These are phyloP conservation scores for Schoenoplectus triqueter DNA, from an alignment of 202 grass and related monocot species.

Conservation along the genomic window DNA sequence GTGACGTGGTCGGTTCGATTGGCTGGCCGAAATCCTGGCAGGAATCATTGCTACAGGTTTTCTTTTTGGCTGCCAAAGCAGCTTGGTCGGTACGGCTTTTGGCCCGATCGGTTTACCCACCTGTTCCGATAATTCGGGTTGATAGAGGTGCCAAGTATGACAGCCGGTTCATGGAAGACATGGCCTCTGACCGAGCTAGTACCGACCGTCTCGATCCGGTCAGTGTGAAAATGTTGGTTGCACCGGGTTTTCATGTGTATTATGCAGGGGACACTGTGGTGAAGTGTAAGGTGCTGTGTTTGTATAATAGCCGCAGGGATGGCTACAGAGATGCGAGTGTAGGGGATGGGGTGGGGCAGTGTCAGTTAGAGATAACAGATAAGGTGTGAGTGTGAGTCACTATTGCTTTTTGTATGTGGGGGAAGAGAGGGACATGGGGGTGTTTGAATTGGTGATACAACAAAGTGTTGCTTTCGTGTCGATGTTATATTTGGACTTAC, in stretches of 20 bases:
- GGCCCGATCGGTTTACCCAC: conserved; percentile 77
- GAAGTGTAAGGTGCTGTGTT: conserved; percentile 92
- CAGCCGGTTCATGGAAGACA: conserved; percentile 91
- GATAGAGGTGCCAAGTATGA: conserved; percentile 73
- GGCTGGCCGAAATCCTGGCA: conserved; percentile 79
- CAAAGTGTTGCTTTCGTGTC: background rate
- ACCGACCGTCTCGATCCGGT: conserved; percentile 55
- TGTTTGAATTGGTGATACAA: background rate
- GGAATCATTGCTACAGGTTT: conserved; percentile 80
- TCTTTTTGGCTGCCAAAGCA: conserved; percentile 83
- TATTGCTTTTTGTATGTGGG: background rate
- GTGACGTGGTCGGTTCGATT: conserved; percentile 72
- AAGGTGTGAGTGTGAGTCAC: conserved; percentile 18
- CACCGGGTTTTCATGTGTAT: conserved; percentile 95
- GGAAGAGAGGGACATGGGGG: background rate
- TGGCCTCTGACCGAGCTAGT: conserved; percentile 37
- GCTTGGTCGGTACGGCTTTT: conserved; percentile 85
- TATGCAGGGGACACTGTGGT: conserved; percentile 58
- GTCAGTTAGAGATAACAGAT: conserved; percentile 14
- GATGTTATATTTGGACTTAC: background rate
- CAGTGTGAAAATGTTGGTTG: conserved; percentile 80
- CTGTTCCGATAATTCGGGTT: conserved; percentile 68
- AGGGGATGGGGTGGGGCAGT: conserved; percentile 43
- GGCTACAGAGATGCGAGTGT: conserved; percentile 54
- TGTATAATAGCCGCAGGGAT: conserved; percentile 57